These are phyloP conservation scores for Volvox africanus DNA, from an alignment of 139 green algal genomes.

Conservation along the genomic window DNA sequence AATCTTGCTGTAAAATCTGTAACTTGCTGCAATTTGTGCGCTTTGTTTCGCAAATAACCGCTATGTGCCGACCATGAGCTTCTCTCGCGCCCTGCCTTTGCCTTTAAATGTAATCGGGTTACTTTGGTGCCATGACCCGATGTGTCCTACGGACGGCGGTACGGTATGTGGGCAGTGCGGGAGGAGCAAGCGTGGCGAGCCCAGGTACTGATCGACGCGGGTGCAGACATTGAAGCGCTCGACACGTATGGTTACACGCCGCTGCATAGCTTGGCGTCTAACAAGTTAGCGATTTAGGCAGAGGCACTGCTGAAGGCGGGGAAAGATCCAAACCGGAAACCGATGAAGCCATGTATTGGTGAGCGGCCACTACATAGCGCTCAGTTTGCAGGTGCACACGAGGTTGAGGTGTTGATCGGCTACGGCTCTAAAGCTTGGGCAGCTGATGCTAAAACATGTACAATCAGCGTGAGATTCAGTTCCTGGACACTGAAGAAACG, in stretches of 20 bases:
- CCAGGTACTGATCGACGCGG: constrained; percentile 40
- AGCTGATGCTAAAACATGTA: no score
- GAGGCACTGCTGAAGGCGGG: constrained; percentile 51
- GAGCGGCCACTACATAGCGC: constrained; percentile 50
- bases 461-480: no score
- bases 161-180: background rate
- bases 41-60: no score
- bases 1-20: no score
- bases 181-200: constrained; percentile 7
- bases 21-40: no score
- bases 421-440: constrained; percentile 4
- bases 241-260: constrained; percentile 67
- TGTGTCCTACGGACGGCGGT: no score
- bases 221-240: constrained; percentile 52
- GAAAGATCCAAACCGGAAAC: constrained; percentile 27
- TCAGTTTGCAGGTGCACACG: constrained; percentile 24
- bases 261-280: constrained; percentile 62
- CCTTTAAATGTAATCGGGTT: no score
- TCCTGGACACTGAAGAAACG: no score
- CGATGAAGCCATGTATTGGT: constrained; percentile 14
- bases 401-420: constrained; percentile 41
- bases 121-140: no score
- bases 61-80: no score
- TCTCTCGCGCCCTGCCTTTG: no score
- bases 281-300: constrained; percentile 57